These are phyloP conservation scores for Chaetomium sp. DNA, from an alignment of 2,329 filamentous ascomycete genomes.

Conservation along the genomic window DNA sequence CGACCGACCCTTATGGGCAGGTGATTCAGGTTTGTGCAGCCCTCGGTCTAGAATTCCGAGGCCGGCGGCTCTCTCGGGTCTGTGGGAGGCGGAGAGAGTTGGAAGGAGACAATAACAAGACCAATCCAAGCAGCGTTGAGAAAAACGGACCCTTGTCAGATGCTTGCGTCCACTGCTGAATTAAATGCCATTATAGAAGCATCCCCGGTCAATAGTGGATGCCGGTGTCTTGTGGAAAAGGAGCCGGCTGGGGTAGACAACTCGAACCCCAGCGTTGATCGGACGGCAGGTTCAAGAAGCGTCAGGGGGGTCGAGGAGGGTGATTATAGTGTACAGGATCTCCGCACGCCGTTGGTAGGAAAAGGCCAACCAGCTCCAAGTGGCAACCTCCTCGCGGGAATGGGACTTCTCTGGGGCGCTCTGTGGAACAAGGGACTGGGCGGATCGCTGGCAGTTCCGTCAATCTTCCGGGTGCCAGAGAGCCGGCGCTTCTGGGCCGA, in stretches of 20 bases:
- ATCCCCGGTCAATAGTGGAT: slow-evolving; percentile 29
- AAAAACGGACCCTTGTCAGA: slow-evolving; percentile 21
- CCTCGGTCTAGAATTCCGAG: not conserved
- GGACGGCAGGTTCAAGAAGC: slow-evolving; percentile 6
- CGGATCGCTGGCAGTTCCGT: slow-evolving; percentile 18
- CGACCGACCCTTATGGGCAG: slow-evolving; percentile 11
- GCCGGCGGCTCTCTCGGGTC: slow-evolving; percentile 9
- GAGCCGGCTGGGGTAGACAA: slow-evolving; percentile 18
- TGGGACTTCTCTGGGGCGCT: slow-evolving; percentile 5
- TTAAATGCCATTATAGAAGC: slow-evolving; percentile 24
- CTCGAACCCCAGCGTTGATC: slow-evolving; percentile 11
- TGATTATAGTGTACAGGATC: slow-evolving; percentile 18
- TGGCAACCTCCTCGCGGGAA: slow-evolving; percentile 29
- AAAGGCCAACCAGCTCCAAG: slow-evolving; percentile 26
- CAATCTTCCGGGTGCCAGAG: slow-evolving; percentile 25
- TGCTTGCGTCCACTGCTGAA: slow-evolving; percentile 25
- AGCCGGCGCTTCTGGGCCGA: slow-evolving; percentile 29
- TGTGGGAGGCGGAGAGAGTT: not conserved
- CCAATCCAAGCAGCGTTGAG: slow-evolving; percentile 5
- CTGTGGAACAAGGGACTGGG: slow-evolving; percentile 20
- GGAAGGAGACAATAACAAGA: slow-evolving; percentile 14
- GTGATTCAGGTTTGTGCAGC: slow-evolving; percentile 7
- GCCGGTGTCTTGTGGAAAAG: slow-evolving; percentile 20
- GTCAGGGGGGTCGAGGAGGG: slow-evolving; percentile 17
- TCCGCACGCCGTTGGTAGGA: slow-evolving; percentile 26